Evolutionary conservation across 768 basidiomycete species (phyloP).

Genomic region (Vararia minispora): DNA sequence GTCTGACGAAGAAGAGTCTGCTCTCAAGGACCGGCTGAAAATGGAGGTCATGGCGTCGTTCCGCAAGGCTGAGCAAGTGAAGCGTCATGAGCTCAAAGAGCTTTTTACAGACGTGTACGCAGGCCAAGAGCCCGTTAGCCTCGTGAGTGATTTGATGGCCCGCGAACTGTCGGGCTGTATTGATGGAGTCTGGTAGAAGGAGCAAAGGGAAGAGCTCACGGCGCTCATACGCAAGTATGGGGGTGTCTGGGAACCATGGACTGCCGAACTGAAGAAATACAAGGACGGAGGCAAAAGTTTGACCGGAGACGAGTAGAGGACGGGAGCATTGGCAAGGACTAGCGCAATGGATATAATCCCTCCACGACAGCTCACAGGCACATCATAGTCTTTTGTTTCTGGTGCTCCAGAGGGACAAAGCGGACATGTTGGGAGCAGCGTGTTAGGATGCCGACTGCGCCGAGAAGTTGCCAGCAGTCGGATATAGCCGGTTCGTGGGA

Average conservation of each 20-base stretch:
- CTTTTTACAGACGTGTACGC: slow-evolving; percentile 85
- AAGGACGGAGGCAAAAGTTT: slow-evolving; percentile 49
- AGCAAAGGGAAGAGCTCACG: slow-evolving; percentile 74
- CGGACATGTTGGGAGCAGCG: too few species aligned
- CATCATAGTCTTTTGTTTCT: too few species aligned
- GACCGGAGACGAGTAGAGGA: slow-evolving; percentile 1
- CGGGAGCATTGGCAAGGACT: too few species aligned
- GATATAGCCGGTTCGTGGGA: too few species aligned
- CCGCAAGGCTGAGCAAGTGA: slow-evolving; percentile 60
- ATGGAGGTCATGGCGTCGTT: slow-evolving; percentile 70
- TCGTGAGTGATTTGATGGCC: slow-evolving; percentile 41
- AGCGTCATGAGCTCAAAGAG: slow-evolving; percentile 60
- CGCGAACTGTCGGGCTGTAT: slow-evolving; percentile 1
- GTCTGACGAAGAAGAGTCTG: slow-evolving; percentile 63
- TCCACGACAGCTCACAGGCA: too few species aligned
- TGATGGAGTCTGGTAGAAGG: slow-evolving; percentile 36
- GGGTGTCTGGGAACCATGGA: slow-evolving; percentile 79
- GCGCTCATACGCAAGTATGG: slow-evolving; percentile 78
- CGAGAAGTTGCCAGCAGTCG: too few species aligned
- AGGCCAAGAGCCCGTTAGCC: slow-evolving; percentile 74
- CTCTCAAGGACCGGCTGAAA: slow-evolving; percentile 56
- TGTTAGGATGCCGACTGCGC: too few species aligned
- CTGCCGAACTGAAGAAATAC: slow-evolving; percentile 64
- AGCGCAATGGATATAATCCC: too few species aligned
- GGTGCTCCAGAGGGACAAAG: too few species aligned